Conservation (phyloP, 495 filamentous ascomycete species). For the Xylaria nigripes region DNA sequence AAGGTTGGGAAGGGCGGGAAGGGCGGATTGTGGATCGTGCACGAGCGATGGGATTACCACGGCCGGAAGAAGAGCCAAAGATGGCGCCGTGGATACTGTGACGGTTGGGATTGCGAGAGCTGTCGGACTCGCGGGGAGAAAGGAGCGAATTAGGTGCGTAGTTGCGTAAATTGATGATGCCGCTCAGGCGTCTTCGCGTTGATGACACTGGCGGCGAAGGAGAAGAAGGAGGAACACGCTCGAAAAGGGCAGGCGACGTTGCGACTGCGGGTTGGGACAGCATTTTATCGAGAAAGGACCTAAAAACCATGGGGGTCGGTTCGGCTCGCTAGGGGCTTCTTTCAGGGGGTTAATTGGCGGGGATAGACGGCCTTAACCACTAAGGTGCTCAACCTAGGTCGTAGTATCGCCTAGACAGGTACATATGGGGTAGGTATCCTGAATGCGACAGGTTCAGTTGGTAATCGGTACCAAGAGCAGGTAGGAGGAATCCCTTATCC, state of each 20-base stretch:
- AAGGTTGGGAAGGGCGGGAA: too few relatives aligned
- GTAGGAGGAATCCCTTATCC: too few relatives aligned
- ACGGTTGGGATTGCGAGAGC: conserved; percentile 14
- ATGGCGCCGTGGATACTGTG: conserved; percentile 12
- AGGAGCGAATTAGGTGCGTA: conserved; percentile 36
- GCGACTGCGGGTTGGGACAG: conserved; percentile 7
- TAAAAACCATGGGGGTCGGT: not conserved
- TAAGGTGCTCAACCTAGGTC: not conserved
- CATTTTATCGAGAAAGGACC: conserved; percentile 3
- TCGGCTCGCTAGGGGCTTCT: not conserved
- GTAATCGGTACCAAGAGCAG: too few relatives aligned
- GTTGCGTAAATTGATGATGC: conserved; percentile 65
- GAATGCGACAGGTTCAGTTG: not conserved
- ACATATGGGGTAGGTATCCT: not conserved
- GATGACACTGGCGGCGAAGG: conserved; percentile 40
- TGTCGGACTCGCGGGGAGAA: conserved; percentile 36
- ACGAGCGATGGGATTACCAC: not conserved
- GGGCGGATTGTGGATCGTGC: not conserved
- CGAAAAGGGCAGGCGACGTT: conserved; percentile 7
- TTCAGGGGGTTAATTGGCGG: not conserved
- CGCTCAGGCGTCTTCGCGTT: conserved; percentile 51
- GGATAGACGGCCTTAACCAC: not conserved
- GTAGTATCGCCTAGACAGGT: too few relatives aligned
- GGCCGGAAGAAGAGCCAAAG: conserved; percentile 5
- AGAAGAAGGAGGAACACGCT: conserved; percentile 18